Evolutionary conservation across 2,329 filamentous ascomycete genomes (phyloP), one percentile per base, ranked within the genome.

Genomic region (Colletotrichum lentis): DNA sequence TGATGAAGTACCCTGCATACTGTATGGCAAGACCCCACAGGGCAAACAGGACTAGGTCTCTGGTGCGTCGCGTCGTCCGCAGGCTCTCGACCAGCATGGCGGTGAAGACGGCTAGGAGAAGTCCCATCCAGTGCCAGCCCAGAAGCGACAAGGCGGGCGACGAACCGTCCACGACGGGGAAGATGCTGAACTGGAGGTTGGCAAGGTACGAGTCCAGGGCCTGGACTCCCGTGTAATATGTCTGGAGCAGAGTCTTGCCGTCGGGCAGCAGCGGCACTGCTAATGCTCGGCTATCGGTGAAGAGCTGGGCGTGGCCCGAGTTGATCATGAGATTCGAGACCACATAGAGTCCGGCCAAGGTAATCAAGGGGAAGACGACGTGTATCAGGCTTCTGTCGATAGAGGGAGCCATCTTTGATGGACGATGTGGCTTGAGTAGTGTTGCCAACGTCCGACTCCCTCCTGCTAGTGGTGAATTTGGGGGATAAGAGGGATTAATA

Each of bases 11-110:
- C 39, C 53, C 53, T 10, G 53, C 37, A 44, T 56, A 56, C 53
- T 56, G 53, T 56, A 56, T 56, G 20, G 53, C 53, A 18, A 56
- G 53, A 27, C 53, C 53, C 53, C 53, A 56, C 12, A 56, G 53
- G 12, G 16, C 53, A 41, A 56, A 56, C 20, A 35, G 22, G 20
- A 56, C 37, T 7, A 56, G 39, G 16, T 56, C 22, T 20, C 53
- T 44, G 20, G 37, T 24, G 53, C 53, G 53, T 27, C 53, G 53
- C 3, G 39, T 31, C 37, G n/a, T n/a, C n/a, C 53, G 53, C 37
- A 56, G 22, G 37, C 53, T 56, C 20, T 56, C 53, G 39, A 56
- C 37, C 14, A 56, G 39, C 53, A 56, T 56, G 39, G 16, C 39
- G 39, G 53, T 43, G 22, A 56, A 56, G 20, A 56, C 53, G 39